Conservation (phyloP, 2,329 filamentous ascomycete genomes). For the Pyrenophora teres region DNA sequence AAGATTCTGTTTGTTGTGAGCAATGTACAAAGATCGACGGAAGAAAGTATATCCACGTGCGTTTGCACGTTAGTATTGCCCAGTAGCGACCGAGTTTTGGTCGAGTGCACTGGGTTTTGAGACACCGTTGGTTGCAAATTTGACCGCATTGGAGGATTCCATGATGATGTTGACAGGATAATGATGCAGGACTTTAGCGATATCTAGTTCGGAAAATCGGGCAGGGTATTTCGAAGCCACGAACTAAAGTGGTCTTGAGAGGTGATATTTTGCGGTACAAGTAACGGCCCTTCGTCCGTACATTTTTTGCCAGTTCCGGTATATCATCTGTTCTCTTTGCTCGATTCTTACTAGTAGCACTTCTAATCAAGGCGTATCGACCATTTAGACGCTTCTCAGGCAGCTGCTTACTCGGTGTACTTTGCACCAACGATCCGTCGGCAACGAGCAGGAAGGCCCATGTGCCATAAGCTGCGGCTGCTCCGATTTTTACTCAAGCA, state of each 20-base stretch:
- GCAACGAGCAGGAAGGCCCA: slow-evolving; percentile 54
- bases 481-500: slow-evolving; percentile 42
- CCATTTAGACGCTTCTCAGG: slow-evolving; percentile 47
- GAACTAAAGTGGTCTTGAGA: slow-evolving; percentile 48
- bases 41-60: background rate
- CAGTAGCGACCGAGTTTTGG: slow-evolving; percentile 55
- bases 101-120: slow-evolving; percentile 55
- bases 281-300: slow-evolving; percentile 53
- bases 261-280: slow-evolving; percentile 52
- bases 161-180: slow-evolving; percentile 34
- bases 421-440: slow-evolving; percentile 48
- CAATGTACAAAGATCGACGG: too few species aligned
- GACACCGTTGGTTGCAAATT: slow-evolving; percentile 44
- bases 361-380: slow-evolving; percentile 42
- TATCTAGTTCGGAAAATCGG: slow-evolving; percentile 37
- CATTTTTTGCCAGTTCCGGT: background rate
- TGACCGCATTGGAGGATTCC: slow-evolving; percentile 5
- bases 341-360: slow-evolving; percentile 49
- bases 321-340: background rate
- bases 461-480: slow-evolving; percentile 45
- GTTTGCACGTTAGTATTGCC: slow-evolving; percentile 59
- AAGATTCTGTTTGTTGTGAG: slow-evolving; percentile 57
- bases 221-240: slow-evolving; percentile 54
- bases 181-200: slow-evolving; percentile 47
- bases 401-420: slow-evolving; percentile 48